Conservation (phyloP, 306 rosid species). For the Cucumis cinereus region DNA sequence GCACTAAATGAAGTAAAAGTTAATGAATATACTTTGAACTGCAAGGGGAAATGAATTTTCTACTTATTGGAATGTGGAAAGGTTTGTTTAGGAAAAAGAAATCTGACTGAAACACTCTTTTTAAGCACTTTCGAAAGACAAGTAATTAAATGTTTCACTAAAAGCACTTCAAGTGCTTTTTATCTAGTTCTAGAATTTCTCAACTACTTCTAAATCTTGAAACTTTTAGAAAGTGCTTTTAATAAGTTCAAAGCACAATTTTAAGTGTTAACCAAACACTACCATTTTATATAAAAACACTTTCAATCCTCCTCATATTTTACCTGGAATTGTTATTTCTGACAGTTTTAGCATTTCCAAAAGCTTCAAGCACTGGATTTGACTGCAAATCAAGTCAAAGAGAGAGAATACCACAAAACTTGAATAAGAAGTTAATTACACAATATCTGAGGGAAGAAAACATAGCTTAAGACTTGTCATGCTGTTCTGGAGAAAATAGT, state of each 20-base stretch:
- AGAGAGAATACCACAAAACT: conserved; percentile 8
- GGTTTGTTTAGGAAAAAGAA: background rate
- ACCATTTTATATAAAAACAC: background rate
- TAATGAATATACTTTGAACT: background rate
- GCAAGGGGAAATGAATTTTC: conserved; percentile 8
- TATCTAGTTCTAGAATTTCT: background rate
- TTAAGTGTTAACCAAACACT: background rate
- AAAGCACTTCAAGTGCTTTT: background rate
- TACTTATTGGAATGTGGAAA: background rate
- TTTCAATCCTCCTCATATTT: background rate
- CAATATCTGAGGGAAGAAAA: background rate
- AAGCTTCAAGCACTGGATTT: conserved; percentile 98
- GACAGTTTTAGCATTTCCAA: conserved; percentile 99
- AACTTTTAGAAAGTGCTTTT: no score
- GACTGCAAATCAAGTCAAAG: conserved; percentile 48
- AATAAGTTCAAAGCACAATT: background rate
- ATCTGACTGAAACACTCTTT: background rate
- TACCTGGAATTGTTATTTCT: conserved; percentile 97
- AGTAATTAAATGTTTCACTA: background rate
- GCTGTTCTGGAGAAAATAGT: background rate
- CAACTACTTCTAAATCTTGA: background rate
- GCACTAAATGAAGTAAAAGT: background rate
- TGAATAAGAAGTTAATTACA: background rate
- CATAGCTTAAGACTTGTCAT: background rate
- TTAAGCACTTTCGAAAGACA: background rate